Evolutionary conservation across 116 monocot genomes (phyloP).

Genomic region (Phalaenopsis hybrid): DNA sequence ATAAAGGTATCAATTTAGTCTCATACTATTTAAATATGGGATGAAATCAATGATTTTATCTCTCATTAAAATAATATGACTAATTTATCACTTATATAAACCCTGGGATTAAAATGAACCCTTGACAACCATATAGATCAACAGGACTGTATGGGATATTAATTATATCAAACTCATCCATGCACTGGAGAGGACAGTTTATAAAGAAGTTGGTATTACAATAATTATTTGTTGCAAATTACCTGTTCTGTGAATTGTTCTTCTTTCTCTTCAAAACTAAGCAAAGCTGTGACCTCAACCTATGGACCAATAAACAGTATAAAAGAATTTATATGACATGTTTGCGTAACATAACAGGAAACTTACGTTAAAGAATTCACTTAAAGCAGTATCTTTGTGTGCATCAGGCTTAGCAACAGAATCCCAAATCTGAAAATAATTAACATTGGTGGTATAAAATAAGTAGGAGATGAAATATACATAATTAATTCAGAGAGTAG

Average conservation of each 20-base stretch:
- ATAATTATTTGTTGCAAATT: neutral
- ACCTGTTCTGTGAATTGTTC: conserved; percentile 94
- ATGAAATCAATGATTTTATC: too few relatives aligned
- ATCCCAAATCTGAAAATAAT: conserved; percentile 54
- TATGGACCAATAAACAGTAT: conserved; percentile 8
- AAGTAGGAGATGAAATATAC: neutral
- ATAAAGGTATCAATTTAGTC: too few relatives aligned
- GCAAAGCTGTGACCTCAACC: conserved; percentile 82
- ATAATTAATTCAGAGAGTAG: too few relatives aligned
- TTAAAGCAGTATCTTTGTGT: conserved; percentile 44
- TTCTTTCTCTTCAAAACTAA: conserved; percentile 95
- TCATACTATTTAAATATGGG: too few relatives aligned
- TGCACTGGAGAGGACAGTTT: neutral
- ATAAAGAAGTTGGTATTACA: too few relatives aligned
- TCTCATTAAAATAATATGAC: too few relatives aligned
- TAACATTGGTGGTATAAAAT: neutral
- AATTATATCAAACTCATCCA: neutral
- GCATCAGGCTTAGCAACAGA: conserved; percentile 46
- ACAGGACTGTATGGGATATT: too few relatives aligned
- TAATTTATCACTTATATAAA: too few relatives aligned
- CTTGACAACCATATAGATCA: too few relatives aligned
- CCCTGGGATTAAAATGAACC: too few relatives aligned
- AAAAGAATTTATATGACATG: neutral
- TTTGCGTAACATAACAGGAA: neutral
- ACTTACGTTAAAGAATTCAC: conserved; percentile 58